These are phyloP conservation scores for Hydnum rufescens DNA, from an alignment of 768 basidiomycete genomes.

Conservation along the genomic window DNA sequence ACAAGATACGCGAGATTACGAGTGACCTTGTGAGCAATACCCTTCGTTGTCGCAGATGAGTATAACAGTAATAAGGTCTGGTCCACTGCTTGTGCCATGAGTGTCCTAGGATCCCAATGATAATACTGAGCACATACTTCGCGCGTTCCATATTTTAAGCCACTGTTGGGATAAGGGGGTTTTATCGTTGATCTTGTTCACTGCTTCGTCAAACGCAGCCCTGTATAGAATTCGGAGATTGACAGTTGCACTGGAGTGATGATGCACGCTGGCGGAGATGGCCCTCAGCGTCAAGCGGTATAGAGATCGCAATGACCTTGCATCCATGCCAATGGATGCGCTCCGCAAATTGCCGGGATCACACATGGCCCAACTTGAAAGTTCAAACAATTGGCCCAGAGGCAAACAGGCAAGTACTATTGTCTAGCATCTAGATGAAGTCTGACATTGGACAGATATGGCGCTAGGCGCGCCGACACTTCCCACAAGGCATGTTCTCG, in stretches of 20 bases:
- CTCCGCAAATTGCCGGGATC: too few species aligned
- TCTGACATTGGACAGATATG: too few species aligned
- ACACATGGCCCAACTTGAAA: too few species aligned
- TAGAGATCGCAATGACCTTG: slow-evolving; percentile 6
- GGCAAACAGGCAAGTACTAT: too few species aligned
- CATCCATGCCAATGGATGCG: too few species aligned
- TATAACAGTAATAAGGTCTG: slow-evolving; percentile 9
- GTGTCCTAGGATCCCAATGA: background rate
- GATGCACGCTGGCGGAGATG: slow-evolving; percentile 10
- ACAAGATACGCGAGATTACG: slow-evolving; percentile 7
- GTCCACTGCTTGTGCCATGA: slow-evolving; percentile 8
- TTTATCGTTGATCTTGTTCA: too few species aligned
- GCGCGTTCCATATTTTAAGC: background rate
- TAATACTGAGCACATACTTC: background rate
- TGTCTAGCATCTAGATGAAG: too few species aligned
- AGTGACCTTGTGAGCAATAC: slow-evolving; percentile 5
- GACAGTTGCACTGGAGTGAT: slow-evolving; percentile 6
- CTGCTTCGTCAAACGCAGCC: slow-evolving; percentile 9
- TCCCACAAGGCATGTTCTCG: background rate
- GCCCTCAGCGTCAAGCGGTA: slow-evolving; percentile 12
- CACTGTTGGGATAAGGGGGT: background rate
- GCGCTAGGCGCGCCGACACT: too few species aligned
- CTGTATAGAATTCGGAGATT: slow-evolving; percentile 10
- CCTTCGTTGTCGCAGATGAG: slow-evolving; percentile 5
- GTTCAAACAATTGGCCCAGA: too few species aligned